A percentile compares a stretch with the other conserved stretches of the same genome.
phyloP scores from a whole-genome alignment of 768 basidiomycete species.

The Tricholoma terreum region DNA sequence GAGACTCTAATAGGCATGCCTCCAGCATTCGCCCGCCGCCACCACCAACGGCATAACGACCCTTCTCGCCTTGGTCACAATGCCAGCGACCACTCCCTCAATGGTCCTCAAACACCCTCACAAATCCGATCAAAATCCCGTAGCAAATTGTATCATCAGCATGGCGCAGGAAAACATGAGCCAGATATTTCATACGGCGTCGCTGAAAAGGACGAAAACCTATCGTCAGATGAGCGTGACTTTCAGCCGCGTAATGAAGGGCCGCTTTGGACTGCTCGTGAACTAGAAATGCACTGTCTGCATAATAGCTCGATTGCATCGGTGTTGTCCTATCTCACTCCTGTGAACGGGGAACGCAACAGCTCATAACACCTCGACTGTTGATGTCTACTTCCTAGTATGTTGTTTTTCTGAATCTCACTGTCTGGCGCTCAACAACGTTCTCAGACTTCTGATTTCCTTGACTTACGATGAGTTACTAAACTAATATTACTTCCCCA shows the following conservation, averaged over 20 bases:
- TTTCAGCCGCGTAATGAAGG: conserved; percentile 39
- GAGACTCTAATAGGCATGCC: conserved; percentile 65
- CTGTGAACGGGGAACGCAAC: conserved; percentile 31
- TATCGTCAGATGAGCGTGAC: conserved; percentile 26
- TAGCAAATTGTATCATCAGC: conserved; percentile 63
- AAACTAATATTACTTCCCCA: not conserved
- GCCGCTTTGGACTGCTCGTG: conserved; percentile 73
- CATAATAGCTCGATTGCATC: conserved; percentile 87
- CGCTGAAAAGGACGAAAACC: conserved; percentile 10
- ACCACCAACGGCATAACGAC: conserved; percentile 28
- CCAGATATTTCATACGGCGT: conserved; percentile 40
- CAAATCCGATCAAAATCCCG: conserved; percentile 68
- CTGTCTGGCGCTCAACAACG: not conserved
- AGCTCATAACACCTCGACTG: conserved; percentile 10
- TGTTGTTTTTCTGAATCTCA: not conserved
- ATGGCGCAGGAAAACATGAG: conserved; percentile 64
- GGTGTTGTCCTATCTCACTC: conserved; percentile 59
- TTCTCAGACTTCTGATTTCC: conserved; percentile 3
- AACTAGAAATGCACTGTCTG: conserved; percentile 78
- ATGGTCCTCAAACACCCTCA: conserved; percentile 4
- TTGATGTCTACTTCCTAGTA: not conserved
- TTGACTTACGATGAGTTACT: not conserved
- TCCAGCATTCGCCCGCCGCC: conserved; percentile 10
- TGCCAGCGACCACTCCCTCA: conserved; percentile 8
- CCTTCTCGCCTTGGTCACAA: conserved; percentile 9